Evolutionary conservation across 257 asterid genomes (phyloP), one percentile per base, ranked within the genome.

Genomic region (Sherardia arvensis): DNA sequence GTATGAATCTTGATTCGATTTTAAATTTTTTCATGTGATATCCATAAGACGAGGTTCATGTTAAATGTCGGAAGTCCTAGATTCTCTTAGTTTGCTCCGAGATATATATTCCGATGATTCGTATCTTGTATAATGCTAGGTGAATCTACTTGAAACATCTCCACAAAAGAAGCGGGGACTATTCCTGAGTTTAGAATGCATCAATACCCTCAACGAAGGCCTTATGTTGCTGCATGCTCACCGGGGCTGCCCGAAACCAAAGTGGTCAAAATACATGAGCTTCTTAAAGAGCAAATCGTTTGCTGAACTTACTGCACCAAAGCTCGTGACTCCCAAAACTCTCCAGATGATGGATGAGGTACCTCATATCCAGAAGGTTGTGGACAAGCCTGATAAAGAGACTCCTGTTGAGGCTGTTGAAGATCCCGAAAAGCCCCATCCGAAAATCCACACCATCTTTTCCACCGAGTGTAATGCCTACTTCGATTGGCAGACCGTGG

Each of bases 401-500:
- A 66, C 69, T 43, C 81, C 64, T 53, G 77, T 71, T 69, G 78
- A 80, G 79, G 83, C 72, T 55, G 80, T 53, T 66, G 79, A 77
- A 38, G 94, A 80, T 33, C 83, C 87, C 1, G 82, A 40, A 66
- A 92, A 82, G 73, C 64, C 85, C 15, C 59, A 74, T 51, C 95
- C 99, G 3, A 87, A 84, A 77, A 89, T 93, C 61, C 99, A 93
- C 67, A 93, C 99, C 34, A 72, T 93, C 66, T 93, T 93, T 74
- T 93, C 95, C 10, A 87, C 99, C 4, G 99, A 93, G 73, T 93
- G 97, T 76, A 73, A 92, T 30, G 67, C 96, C 66, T 89, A 92
- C 79, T 89, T 89, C 27, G 99, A 92, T 79, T 92, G 97, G 99
- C 99, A 92, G 57, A 92, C 99, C 30, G 85, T 92, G 58, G 99